Conservation (phyloP, 75 land plant genomes). For the Isoetes taiwanensis region DNA sequence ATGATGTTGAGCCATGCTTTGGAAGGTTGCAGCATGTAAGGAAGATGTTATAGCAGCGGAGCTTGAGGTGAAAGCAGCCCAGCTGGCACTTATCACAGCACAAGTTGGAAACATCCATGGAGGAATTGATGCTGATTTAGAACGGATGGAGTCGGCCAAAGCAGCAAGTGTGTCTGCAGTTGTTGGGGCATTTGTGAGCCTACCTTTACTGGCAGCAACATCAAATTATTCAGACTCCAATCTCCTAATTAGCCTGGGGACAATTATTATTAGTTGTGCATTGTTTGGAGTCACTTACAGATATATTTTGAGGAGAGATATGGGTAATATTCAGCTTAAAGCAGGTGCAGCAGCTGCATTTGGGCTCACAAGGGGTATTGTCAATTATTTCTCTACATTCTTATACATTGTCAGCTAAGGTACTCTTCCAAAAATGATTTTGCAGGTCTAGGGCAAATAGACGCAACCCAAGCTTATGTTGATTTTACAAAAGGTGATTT, state of each 20-base stretch:
- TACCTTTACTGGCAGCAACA: slow-evolving; percentile 47
- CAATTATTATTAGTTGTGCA: slow-evolving; percentile 46
- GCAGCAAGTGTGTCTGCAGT: slow-evolving; percentile 61
- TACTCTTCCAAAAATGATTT: too few relatives aligned
- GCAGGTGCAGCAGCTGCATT: slow-evolving; percentile 77
- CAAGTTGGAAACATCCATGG: slow-evolving; percentile 19
- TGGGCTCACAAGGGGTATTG: slow-evolving; percentile 68
- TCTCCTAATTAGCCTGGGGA: slow-evolving; percentile 28
- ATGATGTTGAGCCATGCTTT: background rate
- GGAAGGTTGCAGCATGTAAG: slow-evolving; percentile 65
- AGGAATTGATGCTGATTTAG: slow-evolving; percentile 39
- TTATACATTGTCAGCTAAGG: too few relatives aligned
- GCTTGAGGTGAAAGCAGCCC: slow-evolving; percentile 61
- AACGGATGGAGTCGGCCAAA: slow-evolving; percentile 74
- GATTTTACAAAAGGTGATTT: slow-evolving; percentile 30
- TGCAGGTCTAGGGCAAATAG: slow-evolving; percentile 56
- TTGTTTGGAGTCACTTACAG: slow-evolving; percentile 87
- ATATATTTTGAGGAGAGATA: slow-evolving; percentile 68
- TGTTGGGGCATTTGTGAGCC: slow-evolving; percentile 56
- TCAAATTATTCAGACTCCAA: too few relatives aligned
- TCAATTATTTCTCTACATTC: background rate
- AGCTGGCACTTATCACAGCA: slow-evolving; percentile 33
- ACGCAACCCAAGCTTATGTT: slow-evolving; percentile 27
- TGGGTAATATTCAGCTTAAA: slow-evolving; percentile 74
- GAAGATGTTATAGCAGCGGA: slow-evolving; percentile 54